Conservation (phyloP, 768 basidiomycete species). For the Boletus eberwhitei region DNA sequence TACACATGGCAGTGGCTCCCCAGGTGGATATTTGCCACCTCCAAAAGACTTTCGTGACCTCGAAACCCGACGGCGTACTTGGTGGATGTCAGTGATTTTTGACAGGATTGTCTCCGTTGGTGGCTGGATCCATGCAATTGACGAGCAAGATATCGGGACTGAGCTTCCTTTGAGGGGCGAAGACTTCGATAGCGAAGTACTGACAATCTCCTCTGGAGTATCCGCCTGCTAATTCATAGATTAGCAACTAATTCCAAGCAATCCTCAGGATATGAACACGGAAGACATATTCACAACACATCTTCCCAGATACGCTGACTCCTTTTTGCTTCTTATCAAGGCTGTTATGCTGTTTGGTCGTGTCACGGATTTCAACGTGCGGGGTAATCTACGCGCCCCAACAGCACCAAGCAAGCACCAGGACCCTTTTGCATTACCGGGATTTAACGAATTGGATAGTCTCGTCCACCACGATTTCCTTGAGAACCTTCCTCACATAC, state of each 20-base stretch:
- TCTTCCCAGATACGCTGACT: conserved; percentile 75
- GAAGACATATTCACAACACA: conserved; percentile 68
- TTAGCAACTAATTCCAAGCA: conserved; percentile 60
- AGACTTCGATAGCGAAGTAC: conserved; percentile 75
- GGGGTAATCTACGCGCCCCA: conserved; percentile 65
- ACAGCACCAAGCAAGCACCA: conserved; percentile 67
- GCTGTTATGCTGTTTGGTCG: conserved; percentile 80
- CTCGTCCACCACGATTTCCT: conserved; percentile 68
- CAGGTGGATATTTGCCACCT: conserved; percentile 76
- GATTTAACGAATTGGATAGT: conserved; percentile 68
- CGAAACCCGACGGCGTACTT: conserved; percentile 75
- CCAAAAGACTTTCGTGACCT: conserved; percentile 73
- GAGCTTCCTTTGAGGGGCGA: conserved; percentile 72
- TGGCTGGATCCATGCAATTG: conserved; percentile 83
- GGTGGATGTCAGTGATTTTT: conserved; percentile 91
- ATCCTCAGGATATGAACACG: conserved; percentile 69
- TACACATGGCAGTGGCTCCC: conserved; percentile 61
- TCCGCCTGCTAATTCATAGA: conserved; percentile 10
- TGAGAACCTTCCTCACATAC: conserved; percentile 64
- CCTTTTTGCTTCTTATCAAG: conserved; percentile 79
- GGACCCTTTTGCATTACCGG: conserved; percentile 64
- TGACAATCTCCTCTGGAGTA: conserved; percentile 17
- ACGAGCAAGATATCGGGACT: conserved; percentile 81
- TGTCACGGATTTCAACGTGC: conserved; percentile 83
- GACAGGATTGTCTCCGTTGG: conserved; percentile 80